Base-by-base conservation (phyloP, 345 rosid species). In the Dipteronia sinensis region DNA sequence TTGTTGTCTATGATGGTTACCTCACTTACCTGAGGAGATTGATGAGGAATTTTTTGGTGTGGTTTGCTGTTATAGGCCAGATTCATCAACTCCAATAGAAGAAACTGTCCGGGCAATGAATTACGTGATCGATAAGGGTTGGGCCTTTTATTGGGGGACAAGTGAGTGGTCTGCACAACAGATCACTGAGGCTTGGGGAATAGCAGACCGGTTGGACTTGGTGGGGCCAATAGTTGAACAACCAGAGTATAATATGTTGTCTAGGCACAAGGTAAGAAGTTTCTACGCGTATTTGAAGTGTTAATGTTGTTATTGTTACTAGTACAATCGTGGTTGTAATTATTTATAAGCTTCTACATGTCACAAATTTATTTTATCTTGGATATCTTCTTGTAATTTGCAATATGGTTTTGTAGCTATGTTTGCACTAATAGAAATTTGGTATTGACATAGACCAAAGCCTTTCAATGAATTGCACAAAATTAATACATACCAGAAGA, bases 131-230 rank as follows among this genome's bases (percentile, higher is more conserved):
- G 99, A 96, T 77, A 94, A 96, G 75, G 99, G 99, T 4, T 91
- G 94, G 99, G 98, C 99, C 6, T 96, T 96, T 75, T 96, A 96
- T 75, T 96, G 99, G 98, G 99, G 98, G 4, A 96, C 99, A 16
- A 96, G 98, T 78, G 99, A 96, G 85, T 96, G 98, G 99, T 89
- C 99, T 1, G 91, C 98, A 1, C 99, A 96, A 63, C 99, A 96
- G 80, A 90, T 96, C 79, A 96, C 99, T 15, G 99, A 94, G 81
- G 99, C 99, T 7, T 96, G 98, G 98, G 97, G 95, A 51, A 49
- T 89, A 77, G 99, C 98, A 0, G 89, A 94, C 79, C 87, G 90
- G 74, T 74, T 94, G 86, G 99, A 94, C 80, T 34, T 96, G 89
- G 90, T 91, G 62, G 98, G 99, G 65, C 99, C 99, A 7, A 86